These are phyloP conservation scores for Debaryomycetaceae sp. DNA, from an alignment of 1,139 yeast species.

Conservation along the genomic window DNA sequence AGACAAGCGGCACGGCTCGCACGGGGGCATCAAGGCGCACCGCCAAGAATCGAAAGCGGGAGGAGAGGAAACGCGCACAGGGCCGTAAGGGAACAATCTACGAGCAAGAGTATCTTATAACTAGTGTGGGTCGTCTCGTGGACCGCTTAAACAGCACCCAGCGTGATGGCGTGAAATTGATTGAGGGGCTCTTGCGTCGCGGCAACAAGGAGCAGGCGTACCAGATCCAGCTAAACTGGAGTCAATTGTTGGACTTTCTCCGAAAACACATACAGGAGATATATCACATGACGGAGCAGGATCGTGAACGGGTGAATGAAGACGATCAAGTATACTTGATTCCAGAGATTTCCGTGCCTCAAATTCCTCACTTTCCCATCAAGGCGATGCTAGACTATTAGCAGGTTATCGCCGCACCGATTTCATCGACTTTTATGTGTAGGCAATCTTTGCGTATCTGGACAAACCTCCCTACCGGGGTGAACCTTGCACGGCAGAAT, in stretches of 20 bases:
- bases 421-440: too few relatives aligned
- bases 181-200: slow-evolving; percentile 71
- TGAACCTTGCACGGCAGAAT: too few relatives aligned
- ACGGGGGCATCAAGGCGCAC: slow-evolving; percentile 94
- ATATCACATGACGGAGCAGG: slow-evolving; percentile 69
- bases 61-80: slow-evolving; percentile 90
- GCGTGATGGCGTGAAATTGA: slow-evolving; percentile 60
- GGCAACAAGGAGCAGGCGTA: slow-evolving; percentile 69
- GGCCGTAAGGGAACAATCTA: slow-evolving; percentile 97
- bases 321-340: slow-evolving; percentile 72
- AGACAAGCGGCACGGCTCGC: slow-evolving; percentile 89
- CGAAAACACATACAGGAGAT: slow-evolving; percentile 59
- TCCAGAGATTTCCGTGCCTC: slow-evolving; percentile 64
- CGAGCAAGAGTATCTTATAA: slow-evolving; percentile 89
- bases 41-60: slow-evolving; percentile 83
- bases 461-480: too few relatives aligned
- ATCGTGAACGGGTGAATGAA: slow-evolving; percentile 81
- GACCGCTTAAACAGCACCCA: slow-evolving; percentile 72
- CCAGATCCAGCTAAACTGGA: slow-evolving; percentile 63
- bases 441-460: too few relatives aligned
- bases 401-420: too few relatives aligned
- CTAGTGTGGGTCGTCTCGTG: slow-evolving; percentile 76
- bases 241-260: slow-evolving; percentile 44
- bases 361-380: slow-evolving; percentile 47
- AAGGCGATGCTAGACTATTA: slow-evolving; percentile 45